Evolutionary conservation across 2,329 filamentous ascomycete species (phyloP), one percentile per base, ranked within the genome.

Genomic region (Alternaria burnsii): DNA sequence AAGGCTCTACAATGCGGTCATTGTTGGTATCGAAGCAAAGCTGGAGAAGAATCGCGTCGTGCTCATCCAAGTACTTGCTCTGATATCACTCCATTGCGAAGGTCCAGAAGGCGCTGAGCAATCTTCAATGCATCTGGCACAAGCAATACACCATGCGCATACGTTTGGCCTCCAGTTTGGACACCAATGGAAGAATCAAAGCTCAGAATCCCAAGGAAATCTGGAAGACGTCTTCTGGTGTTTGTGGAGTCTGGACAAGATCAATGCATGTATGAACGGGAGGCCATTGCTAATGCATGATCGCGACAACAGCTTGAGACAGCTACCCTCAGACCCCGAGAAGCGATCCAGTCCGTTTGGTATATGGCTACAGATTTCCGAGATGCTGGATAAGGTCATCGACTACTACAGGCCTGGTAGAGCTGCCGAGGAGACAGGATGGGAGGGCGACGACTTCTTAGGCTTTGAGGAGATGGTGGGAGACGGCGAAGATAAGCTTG

Each of bases 101-200:
- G 82, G 82, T 5, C 75, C 79, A 12, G 82, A 83, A 56, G 82
- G 81, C 18, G 79, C 79, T 3, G 81, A 83, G 60, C 80, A 82
- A 55, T 78, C 81, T 4, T 82, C 81, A 0, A 79, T 83, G 77
- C 78, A 81, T 52, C 71, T 84, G 5, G 78, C 79, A 0, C 80
- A 83, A 70, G 82, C 82, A 8, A 82, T 84, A 52, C 82, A 84
- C 47, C 81, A 84, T 61, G 81, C 80, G 4, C 82, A 84, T 58
- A 83, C 82, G 1, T 78, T 84, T 26, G 82, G 82, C 8, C 75
- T 83, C 18, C 82, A 84, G 46, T 80, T 83, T 22, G 73, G 74
- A 7, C 75, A 79, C 28, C 75, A 77, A 46, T 78, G 76, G 75
- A 77, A 77, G 53, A 76, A 76, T 22, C 75, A 77, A 53, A 77